Conservation (phyloP, 78 protist species). For the Dictyostelium citrinum region DNA sequence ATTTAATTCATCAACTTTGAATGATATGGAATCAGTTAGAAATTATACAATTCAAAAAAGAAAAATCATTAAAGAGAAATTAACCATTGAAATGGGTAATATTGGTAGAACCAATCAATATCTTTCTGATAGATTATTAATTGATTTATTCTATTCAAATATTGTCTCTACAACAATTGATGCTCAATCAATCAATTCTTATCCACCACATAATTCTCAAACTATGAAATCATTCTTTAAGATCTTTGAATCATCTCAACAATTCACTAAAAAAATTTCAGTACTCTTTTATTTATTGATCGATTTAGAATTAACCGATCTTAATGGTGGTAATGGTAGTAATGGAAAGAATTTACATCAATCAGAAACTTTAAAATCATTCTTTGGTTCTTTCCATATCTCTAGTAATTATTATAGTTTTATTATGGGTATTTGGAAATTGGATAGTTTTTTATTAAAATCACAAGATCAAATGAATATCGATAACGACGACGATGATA, state of each 20-base stretch:
- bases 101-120: neutral
- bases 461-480: neutral
- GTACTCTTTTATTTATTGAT: slow-evolving; percentile 4
- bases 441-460: neutral
- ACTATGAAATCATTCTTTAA: slow-evolving; percentile 3
- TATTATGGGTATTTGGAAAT: slow-evolving; percentile 55
- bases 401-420: neutral
- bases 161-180: neutral
- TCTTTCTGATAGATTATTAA: neutral
- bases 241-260: neutral
- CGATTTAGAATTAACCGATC: neutral
- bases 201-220: slow-evolving; percentile 30
- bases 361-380: slow-evolving; percentile 7
- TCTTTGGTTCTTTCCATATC: slow-evolving; percentile 5
- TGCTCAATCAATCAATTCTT: neutral
- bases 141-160: slow-evolving; percentile 24
- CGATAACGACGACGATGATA: neutral
- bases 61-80: neutral
- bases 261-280: neutral
- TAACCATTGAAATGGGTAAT: neutral
- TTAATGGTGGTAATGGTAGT: neutral
- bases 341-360: neutral
- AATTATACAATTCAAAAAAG: neutral
- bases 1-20: neutral
- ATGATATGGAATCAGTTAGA: neutral